Evolutionary conservation across 2,329 filamentous ascomycete species (phyloP).

Genomic region (Penicillium janthinellum): DNA sequence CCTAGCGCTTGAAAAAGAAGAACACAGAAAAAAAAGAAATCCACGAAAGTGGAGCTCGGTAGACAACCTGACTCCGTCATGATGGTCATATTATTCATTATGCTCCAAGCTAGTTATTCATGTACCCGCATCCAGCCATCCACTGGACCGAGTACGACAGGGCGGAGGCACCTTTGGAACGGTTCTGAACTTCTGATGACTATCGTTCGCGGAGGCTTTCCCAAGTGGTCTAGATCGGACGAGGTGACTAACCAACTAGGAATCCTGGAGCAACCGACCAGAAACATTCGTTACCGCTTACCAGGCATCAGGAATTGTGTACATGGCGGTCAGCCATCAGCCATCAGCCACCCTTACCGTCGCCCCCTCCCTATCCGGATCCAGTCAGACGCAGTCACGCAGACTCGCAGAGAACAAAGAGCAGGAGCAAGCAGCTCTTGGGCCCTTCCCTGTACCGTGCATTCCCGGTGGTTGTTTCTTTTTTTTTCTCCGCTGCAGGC

Average conservation of each 20-base stretch:
- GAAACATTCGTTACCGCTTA: background rate
- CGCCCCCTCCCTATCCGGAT: background rate
- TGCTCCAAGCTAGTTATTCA: conserved; percentile 1
- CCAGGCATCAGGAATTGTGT: background rate
- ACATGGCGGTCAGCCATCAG: background rate
- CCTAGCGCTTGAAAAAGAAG: background rate
- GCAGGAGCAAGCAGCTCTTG: background rate
- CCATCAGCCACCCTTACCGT: conserved; percentile 1
- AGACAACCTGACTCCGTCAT: conserved; percentile 20
- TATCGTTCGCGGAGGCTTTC: conserved; percentile 19
- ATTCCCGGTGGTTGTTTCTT: conserved; percentile 21
- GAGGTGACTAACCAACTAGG: background rate
- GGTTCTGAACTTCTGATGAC: background rate
- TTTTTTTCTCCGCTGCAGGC: conserved; percentile 23
- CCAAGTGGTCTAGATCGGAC: conserved; percentile 19
- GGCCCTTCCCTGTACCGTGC: conserved; percentile 19
- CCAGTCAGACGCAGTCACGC: background rate
- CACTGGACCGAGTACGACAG: conserved; percentile 2
- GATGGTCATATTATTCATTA: conserved; percentile 9
- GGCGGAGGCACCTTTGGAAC: background rate
- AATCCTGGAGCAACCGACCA: background rate
- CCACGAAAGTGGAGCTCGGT: conserved; percentile 17
- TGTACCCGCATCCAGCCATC: background rate
- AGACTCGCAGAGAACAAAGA: background rate
- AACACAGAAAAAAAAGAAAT: background rate